phyloP scores from a whole-genome alignment of 2,329 filamentous ascomycete species.

The Nakataea oryzae region DNA sequence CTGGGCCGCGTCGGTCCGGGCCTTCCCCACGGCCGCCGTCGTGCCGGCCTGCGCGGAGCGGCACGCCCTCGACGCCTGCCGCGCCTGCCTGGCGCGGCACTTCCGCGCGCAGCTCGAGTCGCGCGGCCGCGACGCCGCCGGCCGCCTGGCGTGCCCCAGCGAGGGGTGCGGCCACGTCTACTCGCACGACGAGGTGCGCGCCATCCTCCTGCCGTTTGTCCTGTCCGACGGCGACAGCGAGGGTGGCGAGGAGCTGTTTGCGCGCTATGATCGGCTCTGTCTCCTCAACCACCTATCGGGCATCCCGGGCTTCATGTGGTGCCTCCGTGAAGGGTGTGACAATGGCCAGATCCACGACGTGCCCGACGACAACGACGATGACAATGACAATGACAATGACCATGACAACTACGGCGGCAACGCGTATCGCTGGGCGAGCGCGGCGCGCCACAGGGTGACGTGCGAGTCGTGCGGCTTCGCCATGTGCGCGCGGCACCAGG shows the following conservation, averaged over 20 bases:
- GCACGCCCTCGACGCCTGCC: conserved; percentile 10
- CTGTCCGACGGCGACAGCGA: background rate
- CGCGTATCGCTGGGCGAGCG: background rate
- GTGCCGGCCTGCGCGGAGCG: conserved; percentile 6
- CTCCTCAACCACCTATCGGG: conserved; percentile 3
- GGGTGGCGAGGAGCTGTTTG: conserved; percentile 1
- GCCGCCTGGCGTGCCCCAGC: conserved; percentile 7
- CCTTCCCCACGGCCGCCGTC: conserved; percentile 6
- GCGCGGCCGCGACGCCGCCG: conserved; percentile 4
- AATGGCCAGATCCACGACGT: conserved; percentile 13
- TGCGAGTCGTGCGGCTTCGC: conserved; percentile 13
- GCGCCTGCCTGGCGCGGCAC: conserved; percentile 7
- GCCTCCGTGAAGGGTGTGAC: conserved; percentile 12
- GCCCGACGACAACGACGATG: background rate
- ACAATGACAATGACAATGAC: background rate
- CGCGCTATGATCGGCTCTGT: conserved; percentile 8
- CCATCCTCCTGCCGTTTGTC: conserved; percentile 1
- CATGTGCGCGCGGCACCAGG: conserved; percentile 18
- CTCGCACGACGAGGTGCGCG: conserved; percentile 7
- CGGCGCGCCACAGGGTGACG: conserved; percentile 9
- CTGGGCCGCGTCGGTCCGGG: conserved; percentile 3
- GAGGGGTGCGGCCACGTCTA: conserved; percentile 8
- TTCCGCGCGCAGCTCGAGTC: conserved; percentile 7
- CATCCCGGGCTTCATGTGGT: conserved; percentile 14
- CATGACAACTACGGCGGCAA: background rate